Conservation (phyloP, 2,329 filamentous ascomycete species). For the Penicillium sp. region DNA sequence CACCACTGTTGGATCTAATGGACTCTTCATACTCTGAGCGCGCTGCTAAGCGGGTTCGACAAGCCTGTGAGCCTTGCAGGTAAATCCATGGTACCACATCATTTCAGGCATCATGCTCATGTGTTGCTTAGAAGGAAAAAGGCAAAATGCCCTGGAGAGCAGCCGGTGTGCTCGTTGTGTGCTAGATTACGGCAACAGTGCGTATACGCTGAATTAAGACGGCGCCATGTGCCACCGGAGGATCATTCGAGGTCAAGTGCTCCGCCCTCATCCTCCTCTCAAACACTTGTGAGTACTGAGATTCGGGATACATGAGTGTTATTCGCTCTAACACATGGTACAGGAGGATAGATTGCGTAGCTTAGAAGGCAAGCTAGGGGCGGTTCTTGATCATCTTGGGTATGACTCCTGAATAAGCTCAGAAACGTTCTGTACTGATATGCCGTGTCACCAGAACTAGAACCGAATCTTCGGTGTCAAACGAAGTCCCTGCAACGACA, state of each 20-base stretch:
- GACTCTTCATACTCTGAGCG: conserved; percentile 21
- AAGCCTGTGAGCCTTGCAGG: conserved; percentile 47
- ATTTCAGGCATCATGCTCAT: conserved; percentile 8
- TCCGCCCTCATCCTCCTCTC: conserved; percentile 14
- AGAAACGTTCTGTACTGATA: conserved; percentile 1
- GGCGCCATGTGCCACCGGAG: conserved; percentile 20
- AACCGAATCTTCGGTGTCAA: conserved; percentile 10
- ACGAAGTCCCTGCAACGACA: conserved; percentile 5
- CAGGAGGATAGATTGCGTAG: conserved; percentile 36
- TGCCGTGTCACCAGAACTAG: conserved; percentile 13
- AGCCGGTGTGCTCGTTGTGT: conserved; percentile 52
- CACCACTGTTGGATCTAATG: background rate
- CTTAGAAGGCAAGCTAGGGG: conserved; percentile 34
- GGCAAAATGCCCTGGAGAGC: conserved; percentile 52
- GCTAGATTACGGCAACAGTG: conserved; percentile 50
- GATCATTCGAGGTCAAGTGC: conserved; percentile 10
- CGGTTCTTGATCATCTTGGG: conserved; percentile 39
- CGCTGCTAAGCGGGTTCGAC: conserved; percentile 38
- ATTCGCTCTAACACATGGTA: background rate
- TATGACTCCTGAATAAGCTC: conserved; percentile 19
- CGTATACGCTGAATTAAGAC: conserved; percentile 42
- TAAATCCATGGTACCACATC: conserved; percentile 12
- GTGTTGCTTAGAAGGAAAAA: conserved; percentile 49
- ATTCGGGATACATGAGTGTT: background rate
- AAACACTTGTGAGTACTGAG: conserved; percentile 20